Evolutionary conservation across 2,329 filamentous ascomycete genomes (phyloP), one percentile per base, ranked within the genome.

Genomic region (Sporothrix dimorphospora): DNA sequence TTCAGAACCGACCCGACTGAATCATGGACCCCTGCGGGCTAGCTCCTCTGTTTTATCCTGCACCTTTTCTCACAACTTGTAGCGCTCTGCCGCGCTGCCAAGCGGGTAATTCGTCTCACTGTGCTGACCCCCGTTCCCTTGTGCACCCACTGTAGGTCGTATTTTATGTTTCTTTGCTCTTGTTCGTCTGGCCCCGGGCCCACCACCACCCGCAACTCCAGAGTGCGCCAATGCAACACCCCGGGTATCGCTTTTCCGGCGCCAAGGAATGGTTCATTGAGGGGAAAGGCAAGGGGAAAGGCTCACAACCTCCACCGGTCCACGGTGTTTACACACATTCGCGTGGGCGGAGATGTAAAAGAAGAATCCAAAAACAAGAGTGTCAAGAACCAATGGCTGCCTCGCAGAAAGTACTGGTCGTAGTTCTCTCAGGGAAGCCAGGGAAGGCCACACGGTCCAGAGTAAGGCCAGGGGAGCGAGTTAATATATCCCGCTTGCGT

Each of bases 181-280:
- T 21, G 16, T 55, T 57, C 27, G 53, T 34, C 53, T 57, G 27
- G n/a, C 5, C 4, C n/a, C 19, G 30, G 57, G n/a, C 57, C 42
- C 9, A 14, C 42, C 57, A 61, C 57, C 53, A 55, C 24, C 53
- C 53, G 53, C 53, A 34, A 3, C 30, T 34, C 30, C 6, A 55
- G 27, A 40, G 8, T 4, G 24, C 51, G 12, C 38, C 59, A 45
- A 45, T 45, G 38, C 59, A 65, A 65, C 19, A 69, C 34, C n/a
- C 66, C 66, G 66, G 66, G 49, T 57, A 69, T 55, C 34, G 67
- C 49, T 45, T 69, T 69, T 69, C 67, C 67, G 49, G 30, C 49
- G 65, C 65, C 45, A 66, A 66, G 24, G 4, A 66, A n/a, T 7
- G 19, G 19, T 11, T 47, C 42, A 47, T 45, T 66, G 38, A 47